Evolutionary conservation across 495 filamentous ascomycete genomes (phyloP).

Genomic region (Penicillium arizonense): DNA sequence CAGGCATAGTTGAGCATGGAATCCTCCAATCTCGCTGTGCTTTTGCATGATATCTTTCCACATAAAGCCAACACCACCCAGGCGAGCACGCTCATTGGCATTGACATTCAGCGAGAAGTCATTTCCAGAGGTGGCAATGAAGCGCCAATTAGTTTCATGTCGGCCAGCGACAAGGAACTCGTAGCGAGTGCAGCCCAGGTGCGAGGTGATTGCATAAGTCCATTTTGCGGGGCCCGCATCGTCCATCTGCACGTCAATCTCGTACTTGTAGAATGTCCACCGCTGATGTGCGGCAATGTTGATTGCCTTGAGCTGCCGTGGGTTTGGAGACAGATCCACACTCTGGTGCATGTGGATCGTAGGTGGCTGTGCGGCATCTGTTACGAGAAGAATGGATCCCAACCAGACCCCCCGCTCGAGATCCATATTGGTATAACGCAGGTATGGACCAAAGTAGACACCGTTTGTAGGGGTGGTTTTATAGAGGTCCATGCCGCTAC

Average conservation of each 20-base stretch:
- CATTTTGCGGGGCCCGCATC: constrained; percentile 80
- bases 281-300: constrained; percentile 85
- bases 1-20: constrained; percentile 87
- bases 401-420: constrained; percentile 88
- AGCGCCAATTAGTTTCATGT: constrained; percentile 91
- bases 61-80: constrained; percentile 92
- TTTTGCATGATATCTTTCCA: constrained; percentile 99
- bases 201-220: constrained; percentile 98
- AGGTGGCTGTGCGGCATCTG: constrained; percentile 88
- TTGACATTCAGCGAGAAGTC: constrained; percentile 88
- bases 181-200: constrained; percentile 93
- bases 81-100: constrained; percentile 74
- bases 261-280: constrained; percentile 96
- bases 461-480: constrained; percentile 91
- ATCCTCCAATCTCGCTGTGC: constrained; percentile 92
- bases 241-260: constrained; percentile 88
- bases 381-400: constrained; percentile 79
- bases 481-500: constrained; percentile 85
- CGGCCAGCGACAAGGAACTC: constrained; percentile 96
- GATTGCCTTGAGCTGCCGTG: constrained; percentile 80
- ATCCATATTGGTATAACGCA: constrained; percentile 97
- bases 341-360: constrained; percentile 96
- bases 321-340: constrained; percentile 87
- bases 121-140: constrained; percentile 92
- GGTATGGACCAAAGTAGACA: constrained; percentile 97